These are phyloP conservation scores for Eucalyptus cloeziana DNA, from an alignment of 345 rosid species.

Conservation along the genomic window DNA sequence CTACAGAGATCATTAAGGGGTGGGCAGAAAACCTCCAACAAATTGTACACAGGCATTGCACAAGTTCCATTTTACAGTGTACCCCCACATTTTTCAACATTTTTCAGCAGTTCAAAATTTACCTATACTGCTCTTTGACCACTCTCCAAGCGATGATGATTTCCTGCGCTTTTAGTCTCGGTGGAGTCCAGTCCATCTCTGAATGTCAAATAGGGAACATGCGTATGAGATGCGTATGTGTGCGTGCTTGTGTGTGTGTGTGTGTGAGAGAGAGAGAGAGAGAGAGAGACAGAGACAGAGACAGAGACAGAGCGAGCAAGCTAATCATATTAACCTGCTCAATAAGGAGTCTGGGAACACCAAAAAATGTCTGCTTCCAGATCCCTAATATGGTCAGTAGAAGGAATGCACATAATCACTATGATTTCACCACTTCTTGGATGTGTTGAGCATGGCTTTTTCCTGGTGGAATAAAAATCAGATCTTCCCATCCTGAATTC, in stretches of 20 bases:
- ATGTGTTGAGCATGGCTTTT: slow-evolving; percentile 82
- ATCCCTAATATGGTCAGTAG: background rate
- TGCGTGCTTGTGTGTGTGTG: too few species aligned
- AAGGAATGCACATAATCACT: background rate
- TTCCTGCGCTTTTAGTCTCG: background rate
- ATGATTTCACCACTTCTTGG: slow-evolving; percentile 35
- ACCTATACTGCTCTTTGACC: background rate
- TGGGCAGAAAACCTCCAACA: background rate
- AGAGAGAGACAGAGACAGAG: background rate
- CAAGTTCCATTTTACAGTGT: background rate
- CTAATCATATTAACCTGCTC: background rate
- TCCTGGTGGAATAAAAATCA: slow-evolving; percentile 93
- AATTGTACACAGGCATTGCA: background rate
- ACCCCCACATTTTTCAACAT: background rate
- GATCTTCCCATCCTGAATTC: slow-evolving; percentile 94
- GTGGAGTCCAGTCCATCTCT: background rate
- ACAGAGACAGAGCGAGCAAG: background rate
- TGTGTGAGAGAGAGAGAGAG: background rate
- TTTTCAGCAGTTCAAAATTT: background rate
- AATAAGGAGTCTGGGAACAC: background rate
- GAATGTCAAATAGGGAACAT: background rate
- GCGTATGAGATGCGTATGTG: background rate
- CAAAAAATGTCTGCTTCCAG: background rate
- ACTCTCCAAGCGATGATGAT: background rate
- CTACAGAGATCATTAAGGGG: background rate